A percentile compares a stretch with the other conserved stretches of the same genome.
phyloP scores from a whole-genome alignment of 306 rosid species.

The Corylus avellana region DNA sequence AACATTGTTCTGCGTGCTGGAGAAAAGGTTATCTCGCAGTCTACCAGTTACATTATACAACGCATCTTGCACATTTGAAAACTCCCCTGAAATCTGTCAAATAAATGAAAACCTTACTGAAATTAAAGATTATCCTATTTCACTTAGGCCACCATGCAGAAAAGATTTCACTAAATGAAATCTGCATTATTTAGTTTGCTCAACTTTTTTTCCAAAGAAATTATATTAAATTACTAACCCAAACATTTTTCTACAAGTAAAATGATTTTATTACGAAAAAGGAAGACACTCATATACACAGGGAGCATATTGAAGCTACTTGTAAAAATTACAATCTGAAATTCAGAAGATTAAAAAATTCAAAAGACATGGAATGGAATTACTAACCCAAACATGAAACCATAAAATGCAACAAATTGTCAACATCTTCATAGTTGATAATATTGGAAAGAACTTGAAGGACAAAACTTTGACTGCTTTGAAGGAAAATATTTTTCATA shows the following conservation, averaged over 20 bases:
- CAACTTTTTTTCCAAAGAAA: neutral
- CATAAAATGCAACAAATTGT: neutral
- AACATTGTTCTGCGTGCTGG: slow-evolving; percentile 49
- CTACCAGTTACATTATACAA: slow-evolving; percentile 89
- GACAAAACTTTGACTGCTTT: neutral
- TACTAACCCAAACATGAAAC: neutral
- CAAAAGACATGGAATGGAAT: neutral
- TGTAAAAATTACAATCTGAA: neutral
- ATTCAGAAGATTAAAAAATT: neutral
- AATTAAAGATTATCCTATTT: slow-evolving; percentile 1
- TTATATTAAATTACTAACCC: neutral
- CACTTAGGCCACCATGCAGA: slow-evolving; percentile 14
- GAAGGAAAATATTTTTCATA: neutral
- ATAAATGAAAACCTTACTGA: slow-evolving; percentile 13
- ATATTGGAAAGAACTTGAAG: neutral
- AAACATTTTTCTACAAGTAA: neutral
- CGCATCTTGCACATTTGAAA: slow-evolving; percentile 92
- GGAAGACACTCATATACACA: neutral
- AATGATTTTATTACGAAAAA: neutral
- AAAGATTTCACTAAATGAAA: slow-evolving; percentile 15
- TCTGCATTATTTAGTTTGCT: neutral
- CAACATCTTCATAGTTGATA: neutral
- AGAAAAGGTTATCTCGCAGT: slow-evolving; percentile 78
- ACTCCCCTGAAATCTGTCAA: slow-evolving; percentile 83
- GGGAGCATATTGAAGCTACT: neutral